Evolutionary conservation across 257 asterid species (phyloP), one percentile per base, ranked within the genome.

Genomic region (Solanum etuberosum): DNA sequence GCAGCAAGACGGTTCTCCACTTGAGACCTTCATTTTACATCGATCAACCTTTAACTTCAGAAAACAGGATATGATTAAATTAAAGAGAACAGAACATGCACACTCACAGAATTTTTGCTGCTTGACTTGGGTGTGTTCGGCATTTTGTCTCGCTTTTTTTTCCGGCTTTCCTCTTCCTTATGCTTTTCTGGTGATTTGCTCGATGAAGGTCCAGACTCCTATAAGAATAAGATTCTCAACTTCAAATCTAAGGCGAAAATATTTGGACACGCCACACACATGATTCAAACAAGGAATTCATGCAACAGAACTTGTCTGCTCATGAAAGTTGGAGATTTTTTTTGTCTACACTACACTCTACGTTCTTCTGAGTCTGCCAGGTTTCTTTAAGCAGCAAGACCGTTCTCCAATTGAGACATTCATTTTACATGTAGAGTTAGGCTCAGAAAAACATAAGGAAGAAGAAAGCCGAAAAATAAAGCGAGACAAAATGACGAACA

Each of bases 91-190:
- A 67, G 67, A 18, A 68, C 9, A 71, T 54, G 74, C 61, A 29
- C 25, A 70, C 85, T 88, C 84, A 90, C 92, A 67, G 85, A 87
- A 82, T 59, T 89, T 74, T 67, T 57, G 86, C 77, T 61, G 71
- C 82, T 88, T 76, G 90, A 83, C 83, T 86, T 54, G 13, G 86
- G 83, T 83, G 86, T 74, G 77, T 61, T 65, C 18, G 29, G 85
- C 67, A 54, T 85, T 74, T 83, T 83, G 35, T 88, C 88, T 67
- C 29, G 83, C 61, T 83, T 83, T 59, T 65, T 86, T 83, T 83
- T 83, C 32, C 32, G 32, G 72, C 86, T 90, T 54, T 78, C 51
- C 32, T 40, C 87, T 80, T 31, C 89, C 84, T 86, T 48, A 5
- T 42, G 31, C 29, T 25, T 42, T 7, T 43, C 89, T 61, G 86